These are phyloP conservation scores for Passalora sequoiae DNA, from an alignment of 2,329 filamentous ascomycete genomes.

Conservation along the genomic window DNA sequence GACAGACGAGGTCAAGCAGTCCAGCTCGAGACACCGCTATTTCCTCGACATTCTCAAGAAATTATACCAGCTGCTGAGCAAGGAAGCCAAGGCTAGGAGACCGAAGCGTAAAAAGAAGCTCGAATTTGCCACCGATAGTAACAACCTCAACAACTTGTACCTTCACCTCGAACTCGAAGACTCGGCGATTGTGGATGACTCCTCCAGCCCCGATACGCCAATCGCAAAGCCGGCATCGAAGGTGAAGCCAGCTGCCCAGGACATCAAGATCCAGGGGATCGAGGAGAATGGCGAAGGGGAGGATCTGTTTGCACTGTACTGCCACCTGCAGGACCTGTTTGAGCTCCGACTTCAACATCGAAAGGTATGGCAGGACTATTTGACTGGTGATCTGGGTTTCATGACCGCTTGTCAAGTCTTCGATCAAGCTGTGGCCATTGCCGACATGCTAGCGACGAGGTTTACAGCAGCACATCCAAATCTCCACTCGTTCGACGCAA, in stretches of 20 bases:
- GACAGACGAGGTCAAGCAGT: background rate
- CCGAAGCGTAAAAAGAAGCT: slow-evolving; percentile 4
- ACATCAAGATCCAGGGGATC: no score
- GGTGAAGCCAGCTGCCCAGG: background rate
- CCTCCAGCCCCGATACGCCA: background rate
- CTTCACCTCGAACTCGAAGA: slow-evolving; percentile 3
- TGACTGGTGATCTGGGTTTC: background rate
- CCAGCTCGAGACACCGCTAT: slow-evolving; percentile 6
- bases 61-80: background rate
- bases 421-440: slow-evolving; percentile 1
- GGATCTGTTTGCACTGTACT: background rate
- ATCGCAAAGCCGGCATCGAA: background rate
- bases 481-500: background rate
- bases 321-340: slow-evolving; percentile 1
- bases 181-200: background rate
- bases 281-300: background rate
- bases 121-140: slow-evolving; percentile 3
- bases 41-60: background rate
- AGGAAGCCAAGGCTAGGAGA: background rate
- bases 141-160: slow-evolving; percentile 3
- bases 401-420: background rate
- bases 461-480: background rate
- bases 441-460: background rate
- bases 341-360: slow-evolving; percentile 1
- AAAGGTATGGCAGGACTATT: background rate